These are phyloP conservation scores for Gelatoporia subvermispora DNA, from an alignment of 768 basidiomycete species.

Conservation along the genomic window DNA sequence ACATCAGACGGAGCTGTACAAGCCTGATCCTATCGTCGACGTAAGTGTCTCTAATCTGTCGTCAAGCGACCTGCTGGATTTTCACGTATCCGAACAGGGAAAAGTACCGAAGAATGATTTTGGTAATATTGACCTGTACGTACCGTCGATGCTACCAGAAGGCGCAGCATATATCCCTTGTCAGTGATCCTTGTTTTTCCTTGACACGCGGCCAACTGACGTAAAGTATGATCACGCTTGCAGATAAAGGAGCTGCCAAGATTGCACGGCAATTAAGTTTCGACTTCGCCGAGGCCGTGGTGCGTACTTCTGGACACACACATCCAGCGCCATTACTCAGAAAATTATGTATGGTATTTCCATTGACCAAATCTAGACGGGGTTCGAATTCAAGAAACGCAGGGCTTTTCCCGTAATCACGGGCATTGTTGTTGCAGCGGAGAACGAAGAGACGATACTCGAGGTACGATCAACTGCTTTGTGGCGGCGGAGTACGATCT, in stretches of 20 bases:
- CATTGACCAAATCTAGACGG: conserved; percentile 52
- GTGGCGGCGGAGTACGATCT: not conserved
- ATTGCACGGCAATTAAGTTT: conserved; percentile 83
- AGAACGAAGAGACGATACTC: conserved; percentile 67
- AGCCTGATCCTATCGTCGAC: conserved; percentile 76
- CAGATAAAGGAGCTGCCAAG: conserved; percentile 76
- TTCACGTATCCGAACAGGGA: conserved; percentile 47
- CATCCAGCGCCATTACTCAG: conserved; percentile 16
- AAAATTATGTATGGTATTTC: conserved; percentile 9
- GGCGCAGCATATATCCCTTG: conserved; percentile 91
- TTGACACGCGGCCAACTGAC: not conserved
- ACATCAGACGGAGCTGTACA: conserved; percentile 79
- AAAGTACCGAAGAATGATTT: conserved; percentile 92
- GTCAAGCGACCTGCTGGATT: not conserved
- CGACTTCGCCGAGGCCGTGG: conserved; percentile 93
- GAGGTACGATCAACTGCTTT: conserved; percentile 48
- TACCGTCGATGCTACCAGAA: conserved; percentile 87
- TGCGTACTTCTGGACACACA: conserved; percentile 35
- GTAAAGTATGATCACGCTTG: not conserved
- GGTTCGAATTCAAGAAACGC: conserved; percentile 95
- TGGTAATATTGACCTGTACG: conserved; percentile 95
- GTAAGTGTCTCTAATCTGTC: conserved; percentile 41
- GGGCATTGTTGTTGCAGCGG: conserved; percentile 82
- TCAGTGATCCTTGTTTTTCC: conserved; percentile 37
- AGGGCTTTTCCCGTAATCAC: conserved; percentile 80